Conservation (phyloP, 2,329 filamentous ascomycete genomes). For the Claviceps citrina region DNA sequence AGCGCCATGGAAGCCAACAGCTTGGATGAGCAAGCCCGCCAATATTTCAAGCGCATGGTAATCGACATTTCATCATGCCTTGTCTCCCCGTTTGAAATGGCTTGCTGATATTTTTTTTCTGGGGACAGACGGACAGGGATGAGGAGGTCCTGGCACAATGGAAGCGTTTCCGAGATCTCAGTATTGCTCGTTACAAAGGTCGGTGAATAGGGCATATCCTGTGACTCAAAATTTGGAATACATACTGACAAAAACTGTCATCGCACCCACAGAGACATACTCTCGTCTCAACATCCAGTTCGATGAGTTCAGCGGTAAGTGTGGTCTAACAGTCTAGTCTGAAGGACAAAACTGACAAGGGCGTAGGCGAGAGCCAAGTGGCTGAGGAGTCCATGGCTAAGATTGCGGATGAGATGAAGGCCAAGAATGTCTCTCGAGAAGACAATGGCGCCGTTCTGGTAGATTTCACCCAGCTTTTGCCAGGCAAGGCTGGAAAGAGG, state of each 20-base stretch:
- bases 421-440: conserved; percentile 50
- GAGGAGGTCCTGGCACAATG: conserved; percentile 43
- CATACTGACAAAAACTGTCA: conserved; percentile 1
- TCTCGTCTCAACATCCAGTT: conserved; percentile 56
- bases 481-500: conserved; percentile 51
- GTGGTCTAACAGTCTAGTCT: background rate
- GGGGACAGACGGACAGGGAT: conserved; percentile 45
- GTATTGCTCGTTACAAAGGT: conserved; percentile 47
- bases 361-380: conserved; percentile 58
- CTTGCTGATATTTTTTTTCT: background rate
- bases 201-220: background rate
- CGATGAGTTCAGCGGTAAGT: conserved; percentile 40
- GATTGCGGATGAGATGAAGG: conserved; percentile 44
- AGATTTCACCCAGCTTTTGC: conserved; percentile 53
- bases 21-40: conserved; percentile 59
- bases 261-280: conserved; percentile 35
- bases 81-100: background rate
- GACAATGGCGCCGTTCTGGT: conserved; percentile 59
- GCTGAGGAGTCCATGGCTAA: conserved; percentile 49
- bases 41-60: conserved; percentile 52
- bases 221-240: background rate
- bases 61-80: background rate
- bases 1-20: conserved; percentile 34
- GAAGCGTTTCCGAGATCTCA: conserved; percentile 50
- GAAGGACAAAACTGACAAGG: background rate